Evolutionary conservation across 2,329 filamentous ascomycete genomes (phyloP).

Genomic region (Paramyrothecium sp.): DNA sequence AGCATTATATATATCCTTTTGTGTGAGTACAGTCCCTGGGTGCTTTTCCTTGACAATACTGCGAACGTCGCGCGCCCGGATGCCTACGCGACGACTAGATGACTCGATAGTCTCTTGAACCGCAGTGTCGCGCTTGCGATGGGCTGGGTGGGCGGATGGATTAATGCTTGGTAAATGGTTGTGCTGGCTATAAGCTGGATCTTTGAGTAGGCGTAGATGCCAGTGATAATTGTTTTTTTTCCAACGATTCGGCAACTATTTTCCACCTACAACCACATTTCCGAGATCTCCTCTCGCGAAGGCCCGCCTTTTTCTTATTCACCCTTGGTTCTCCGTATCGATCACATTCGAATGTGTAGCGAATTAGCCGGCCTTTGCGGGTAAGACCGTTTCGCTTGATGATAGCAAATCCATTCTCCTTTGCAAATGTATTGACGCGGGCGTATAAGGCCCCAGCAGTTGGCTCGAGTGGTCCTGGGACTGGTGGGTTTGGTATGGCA

Average conservation of each 20-base stretch:
- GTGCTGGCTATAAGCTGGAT: constrained; percentile 1
- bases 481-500: no score
- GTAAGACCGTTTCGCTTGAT: no score
- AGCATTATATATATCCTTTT: no score
- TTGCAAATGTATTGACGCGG: no score
- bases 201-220: background rate
- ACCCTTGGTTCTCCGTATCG: no score
- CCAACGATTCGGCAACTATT: constrained; percentile 8
- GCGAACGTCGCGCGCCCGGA: constrained; percentile 5
- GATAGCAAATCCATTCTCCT: no score
- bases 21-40: constrained; percentile 5
- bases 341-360: no score
- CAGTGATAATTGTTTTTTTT: constrained; percentile 5
- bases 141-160: constrained; percentile 3
- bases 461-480: no score
- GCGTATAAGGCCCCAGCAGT: no score
- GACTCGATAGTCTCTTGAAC: constrained; percentile 3
- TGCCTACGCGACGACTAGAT: constrained; percentile 2
- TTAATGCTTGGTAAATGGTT: constrained; percentile 3
- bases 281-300: constrained; percentile 7
- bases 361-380: no score
- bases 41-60: constrained; percentile 10
- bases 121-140: background rate
- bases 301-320: background rate
- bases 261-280: constrained; percentile 12